Evolutionary conservation across 169 alveolate species (phyloP).

Genomic region (Perkinsus marinus): DNA sequence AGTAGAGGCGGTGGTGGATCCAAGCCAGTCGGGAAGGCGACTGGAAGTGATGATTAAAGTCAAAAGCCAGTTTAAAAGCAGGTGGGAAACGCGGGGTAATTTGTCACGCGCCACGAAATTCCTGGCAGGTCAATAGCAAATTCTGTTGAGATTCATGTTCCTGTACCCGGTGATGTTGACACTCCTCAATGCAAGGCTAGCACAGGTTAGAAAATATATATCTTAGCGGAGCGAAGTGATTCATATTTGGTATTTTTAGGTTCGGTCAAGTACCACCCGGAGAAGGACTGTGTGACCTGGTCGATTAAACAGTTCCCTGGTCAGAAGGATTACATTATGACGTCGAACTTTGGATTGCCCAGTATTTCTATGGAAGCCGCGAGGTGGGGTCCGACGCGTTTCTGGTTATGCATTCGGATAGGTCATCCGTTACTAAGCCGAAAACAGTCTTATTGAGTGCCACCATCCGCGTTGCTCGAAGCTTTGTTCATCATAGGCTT

Average conservation of each 20-base stretch:
- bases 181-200: slow-evolving; percentile 52
- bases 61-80: slow-evolving; percentile 38
- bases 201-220: no score
- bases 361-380: slow-evolving; percentile 44
- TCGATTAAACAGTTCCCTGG: slow-evolving; percentile 93
- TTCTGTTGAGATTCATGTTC: slow-evolving; percentile 87
- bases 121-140: slow-evolving; percentile 86
- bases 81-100: background rate
- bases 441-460: no score
- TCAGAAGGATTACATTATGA: slow-evolving; percentile 89
- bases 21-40: slow-evolving; percentile 66
- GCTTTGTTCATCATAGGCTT: no score
- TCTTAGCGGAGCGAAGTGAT: background rate
- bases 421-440: no score
- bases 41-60: slow-evolving; percentile 80
- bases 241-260: slow-evolving; percentile 46
- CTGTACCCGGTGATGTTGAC: slow-evolving; percentile 97
- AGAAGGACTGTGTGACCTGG: slow-evolving; percentile 86
- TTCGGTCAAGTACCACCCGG: slow-evolving; percentile 87
- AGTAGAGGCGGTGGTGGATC: slow-evolving; percentile 80
- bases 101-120: background rate
- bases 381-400: background rate
- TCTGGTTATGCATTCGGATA: no score
- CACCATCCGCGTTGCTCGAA: no score
- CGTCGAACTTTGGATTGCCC: slow-evolving; percentile 93